These are phyloP conservation scores for Leishmania arabica DNA, from an alignment of 208 protist species.

Conservation along the genomic window DNA sequence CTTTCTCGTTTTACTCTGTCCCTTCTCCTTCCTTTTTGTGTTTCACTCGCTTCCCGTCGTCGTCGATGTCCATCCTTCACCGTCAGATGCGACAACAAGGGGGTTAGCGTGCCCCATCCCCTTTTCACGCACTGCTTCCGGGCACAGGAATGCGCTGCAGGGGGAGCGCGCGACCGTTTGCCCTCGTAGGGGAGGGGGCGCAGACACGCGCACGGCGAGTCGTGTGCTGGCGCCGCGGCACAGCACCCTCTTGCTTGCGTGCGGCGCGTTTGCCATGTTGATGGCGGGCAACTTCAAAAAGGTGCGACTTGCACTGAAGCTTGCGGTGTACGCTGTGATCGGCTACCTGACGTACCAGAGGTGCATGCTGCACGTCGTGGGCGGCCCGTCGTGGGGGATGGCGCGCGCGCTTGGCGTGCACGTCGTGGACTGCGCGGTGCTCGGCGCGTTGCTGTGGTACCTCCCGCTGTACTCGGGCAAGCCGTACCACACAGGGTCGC, in stretches of 20 bases:
- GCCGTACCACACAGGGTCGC: conserved; percentile 61
- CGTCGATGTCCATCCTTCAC: too few relatives aligned
- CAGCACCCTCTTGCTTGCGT: conserved; percentile 42
- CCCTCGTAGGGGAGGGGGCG: too few relatives aligned
- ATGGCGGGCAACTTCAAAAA: conserved; percentile 39
- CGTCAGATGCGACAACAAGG: too few relatives aligned
- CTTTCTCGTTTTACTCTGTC: too few relatives aligned
- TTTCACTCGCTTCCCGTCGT: too few relatives aligned
- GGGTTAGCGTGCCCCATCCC: too few relatives aligned
- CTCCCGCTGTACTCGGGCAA: conserved; percentile 60
- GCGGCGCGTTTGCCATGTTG: conserved; percentile 25
- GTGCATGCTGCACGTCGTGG: conserved; percentile 29
- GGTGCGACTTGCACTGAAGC: conserved; percentile 40
- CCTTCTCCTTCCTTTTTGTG: too few relatives aligned
- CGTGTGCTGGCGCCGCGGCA: conserved; percentile 52
- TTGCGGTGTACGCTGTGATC: conserved; percentile 54
- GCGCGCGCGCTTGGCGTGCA: conserved; percentile 14
- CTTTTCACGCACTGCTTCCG: too few relatives aligned
- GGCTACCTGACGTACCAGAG: conserved; percentile 57
- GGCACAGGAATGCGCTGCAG: too few relatives aligned
- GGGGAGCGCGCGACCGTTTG: too few relatives aligned
- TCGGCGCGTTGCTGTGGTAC: conserved; percentile 62
- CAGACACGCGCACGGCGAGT: too few relatives aligned
- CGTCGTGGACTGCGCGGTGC: conserved; percentile 39
- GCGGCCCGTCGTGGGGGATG: conserved; percentile 14